These are phyloP conservation scores for Pyrenochaeta sp. DNA, from an alignment of 2,329 filamentous ascomycete genomes.

Conservation along the genomic window DNA sequence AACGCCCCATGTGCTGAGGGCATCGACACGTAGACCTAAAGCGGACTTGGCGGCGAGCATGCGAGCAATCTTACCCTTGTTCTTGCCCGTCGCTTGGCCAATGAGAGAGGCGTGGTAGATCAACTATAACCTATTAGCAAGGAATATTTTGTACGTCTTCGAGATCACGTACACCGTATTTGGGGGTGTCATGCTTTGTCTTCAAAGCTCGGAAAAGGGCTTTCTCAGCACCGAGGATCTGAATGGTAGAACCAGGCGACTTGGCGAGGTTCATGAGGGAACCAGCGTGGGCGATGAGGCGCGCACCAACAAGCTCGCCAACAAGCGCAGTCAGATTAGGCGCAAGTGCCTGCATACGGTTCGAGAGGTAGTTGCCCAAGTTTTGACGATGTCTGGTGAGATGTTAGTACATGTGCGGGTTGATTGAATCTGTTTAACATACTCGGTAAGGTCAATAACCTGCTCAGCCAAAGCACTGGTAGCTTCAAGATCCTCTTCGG, in stretches of 20 bases:
- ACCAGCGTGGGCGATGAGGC: constrained; percentile 92
- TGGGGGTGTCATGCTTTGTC: constrained; percentile 98
- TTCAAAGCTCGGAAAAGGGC: constrained; percentile 97
- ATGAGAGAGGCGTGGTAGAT: constrained; percentile 77
- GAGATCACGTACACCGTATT: constrained; percentile 71
- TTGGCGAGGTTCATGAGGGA: constrained; percentile 96
- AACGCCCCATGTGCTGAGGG: constrained; percentile 78
- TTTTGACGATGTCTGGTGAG: constrained; percentile 67
- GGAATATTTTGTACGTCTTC: constrained; percentile 76
- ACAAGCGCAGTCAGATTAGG: constrained; percentile 94
- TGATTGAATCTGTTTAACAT: constrained; percentile 46
- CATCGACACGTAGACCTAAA: constrained; percentile 91
- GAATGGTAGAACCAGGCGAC: constrained; percentile 92
- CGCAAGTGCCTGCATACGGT: constrained; percentile 95
- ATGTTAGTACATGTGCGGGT: constrained; percentile 1
- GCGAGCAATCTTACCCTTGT: constrained; percentile 99
- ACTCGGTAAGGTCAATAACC: constrained; percentile 90
- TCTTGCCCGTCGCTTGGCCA: constrained; percentile 94
- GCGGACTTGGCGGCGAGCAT: constrained; percentile 94
- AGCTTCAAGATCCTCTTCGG: constrained; percentile 88
- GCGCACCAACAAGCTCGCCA: constrained; percentile 91
- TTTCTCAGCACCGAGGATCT: constrained; percentile 98
- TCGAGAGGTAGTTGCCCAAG: constrained; percentile 87
- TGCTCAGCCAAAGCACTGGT: constrained; percentile 92
- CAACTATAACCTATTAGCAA: constrained; percentile 54